Percentiles rank a stretch among this genome's conserved stretches.
Evolutionary conservation across 129 eudicot species (phyloP).

Genomic region (Chrysanthemum lavandulifolium): DNA sequence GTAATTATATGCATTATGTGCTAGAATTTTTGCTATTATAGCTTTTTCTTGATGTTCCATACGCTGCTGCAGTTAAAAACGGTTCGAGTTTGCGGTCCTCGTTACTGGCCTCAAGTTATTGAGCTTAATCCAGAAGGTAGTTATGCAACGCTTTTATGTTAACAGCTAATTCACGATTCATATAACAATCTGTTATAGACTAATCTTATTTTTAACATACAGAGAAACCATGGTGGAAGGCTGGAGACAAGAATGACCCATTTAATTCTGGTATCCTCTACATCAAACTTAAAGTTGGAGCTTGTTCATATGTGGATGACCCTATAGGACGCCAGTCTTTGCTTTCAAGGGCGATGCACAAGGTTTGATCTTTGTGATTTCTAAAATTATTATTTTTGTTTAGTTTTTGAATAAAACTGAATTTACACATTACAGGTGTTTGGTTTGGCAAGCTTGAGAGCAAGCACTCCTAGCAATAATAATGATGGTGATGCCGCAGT

Average conservation of each 20-base stretch:
- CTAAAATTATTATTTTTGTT: not conserved
- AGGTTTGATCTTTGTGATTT: constrained; percentile 45
- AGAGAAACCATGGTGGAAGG: constrained; percentile 93
- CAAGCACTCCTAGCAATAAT: constrained; percentile 35
- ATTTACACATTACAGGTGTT: constrained; percentile 51
- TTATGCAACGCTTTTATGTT: constrained; percentile 16
- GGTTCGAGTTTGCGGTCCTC: constrained; percentile 95
- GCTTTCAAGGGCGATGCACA: constrained; percentile 95
- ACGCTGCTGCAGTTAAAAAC: constrained; percentile 66
- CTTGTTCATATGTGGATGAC: constrained; percentile 94
- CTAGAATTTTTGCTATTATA: too few species aligned
- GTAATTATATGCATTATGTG: not conserved
- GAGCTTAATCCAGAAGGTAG: constrained; percentile 91
- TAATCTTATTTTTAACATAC: constrained; percentile 20
- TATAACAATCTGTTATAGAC: not conserved
- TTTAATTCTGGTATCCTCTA: constrained; percentile 88
- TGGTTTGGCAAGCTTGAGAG: constrained; percentile 66
- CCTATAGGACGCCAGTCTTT: constrained; percentile 91
- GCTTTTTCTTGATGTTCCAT: constrained; percentile 14
- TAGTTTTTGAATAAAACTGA: not conserved
- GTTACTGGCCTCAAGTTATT: constrained; percentile 94
- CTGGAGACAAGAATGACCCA: constrained; percentile 75
- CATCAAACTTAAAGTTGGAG: constrained; percentile 91
- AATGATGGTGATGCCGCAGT: constrained; percentile 48
- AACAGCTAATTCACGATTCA: constrained; percentile 5